Base-by-base conservation (phyloP, 768 basidiomycete genomes). In the Sarcodon sp. region DNA sequence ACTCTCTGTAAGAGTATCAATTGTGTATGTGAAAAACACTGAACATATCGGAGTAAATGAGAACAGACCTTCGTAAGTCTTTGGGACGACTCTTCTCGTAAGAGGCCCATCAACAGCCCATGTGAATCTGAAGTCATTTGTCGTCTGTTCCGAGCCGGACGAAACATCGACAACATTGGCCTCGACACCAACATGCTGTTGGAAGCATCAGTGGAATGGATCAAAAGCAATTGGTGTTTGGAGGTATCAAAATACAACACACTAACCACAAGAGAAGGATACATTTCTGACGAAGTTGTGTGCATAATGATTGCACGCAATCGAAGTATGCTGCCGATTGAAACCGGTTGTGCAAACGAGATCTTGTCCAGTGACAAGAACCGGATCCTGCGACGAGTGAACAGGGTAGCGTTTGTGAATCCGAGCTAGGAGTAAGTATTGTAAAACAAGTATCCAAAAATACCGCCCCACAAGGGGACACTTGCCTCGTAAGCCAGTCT, bases 321-420 rank as follows among this genome's bases (percentile, higher is more conserved):
- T 3, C 81, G 75, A 11, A 91, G 73, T 44, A 89, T 83, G 0
- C 82, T 86, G 6, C 87, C 88, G 41, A 90, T 89, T 1, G 87
- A 83, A 0, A 92, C 87, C 0, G 88, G 87, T 31, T 77, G 73
- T 41, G 74, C 70, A 65, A 92, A 90, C 1, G 79, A 77, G 58
- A 90, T 88, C 33, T 78, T 77, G 56, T 90, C 87, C 12, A 89
- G 72, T 4, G 86, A 83, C 31, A 86, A 69, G 64, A 90, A 90
- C 3, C 74, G 73, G 44, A 88, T 71, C 9, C 69, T 73, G 3
- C 77, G 73, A 5, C 74, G 72, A 3, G 81, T 81, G 63, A 87
- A 85, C 47, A 87, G 63, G 39, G 72, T 74, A 1, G 83, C 71
- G 53, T 81, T 87, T 13, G 81, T 73, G 57, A 83, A 83, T 0